A percentile compares a stretch with the other conserved stretches of the same genome.
phyloP scores from a whole-genome alignment of 1,284 basidiomycete species.

The Taiwanofungus camphoratus region DNA sequence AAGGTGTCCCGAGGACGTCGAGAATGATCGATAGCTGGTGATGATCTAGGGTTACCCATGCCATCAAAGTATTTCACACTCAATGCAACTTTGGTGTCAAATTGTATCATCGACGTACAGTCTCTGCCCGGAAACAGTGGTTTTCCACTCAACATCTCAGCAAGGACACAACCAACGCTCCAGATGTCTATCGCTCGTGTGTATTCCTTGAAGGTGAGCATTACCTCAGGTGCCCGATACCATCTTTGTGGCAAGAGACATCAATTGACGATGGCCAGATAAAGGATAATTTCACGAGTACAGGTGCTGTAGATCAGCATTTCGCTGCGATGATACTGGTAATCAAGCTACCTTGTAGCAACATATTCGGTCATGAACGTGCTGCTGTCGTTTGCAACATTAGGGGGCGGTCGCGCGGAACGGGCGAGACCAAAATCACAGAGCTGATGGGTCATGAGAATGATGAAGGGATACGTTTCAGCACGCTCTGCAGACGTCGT shows the following conservation, averaged over 20 bases:
- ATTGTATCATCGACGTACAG: too few relatives aligned
- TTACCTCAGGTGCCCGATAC: slow-evolving; percentile 94
- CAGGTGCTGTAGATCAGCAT: not conserved
- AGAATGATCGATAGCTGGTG: slow-evolving; percentile 87
- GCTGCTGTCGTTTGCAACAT: slow-evolving; percentile 74
- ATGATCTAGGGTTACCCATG: slow-evolving; percentile 80
- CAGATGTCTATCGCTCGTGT: slow-evolving; percentile 91
- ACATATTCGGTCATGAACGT: slow-evolving; percentile 97
- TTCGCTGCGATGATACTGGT: not conserved
- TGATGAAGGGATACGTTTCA: too few relatives aligned
- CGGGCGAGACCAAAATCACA: slow-evolving; percentile 93
- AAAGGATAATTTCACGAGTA: too few relatives aligned
- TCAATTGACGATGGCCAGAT: too few relatives aligned
- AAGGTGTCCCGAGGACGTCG: slow-evolving; percentile 86
- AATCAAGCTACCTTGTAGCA: slow-evolving; percentile 57
- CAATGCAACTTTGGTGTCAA: too few relatives aligned
- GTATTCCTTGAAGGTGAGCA: slow-evolving; percentile 94
- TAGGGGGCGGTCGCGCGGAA: slow-evolving; percentile 74
- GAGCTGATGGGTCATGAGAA: slow-evolving; percentile 51
- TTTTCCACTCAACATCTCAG: slow-evolving; percentile 89
- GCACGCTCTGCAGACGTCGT: too few relatives aligned
- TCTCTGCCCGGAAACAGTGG: slow-evolving; percentile 89
- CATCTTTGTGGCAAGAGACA: slow-evolving; percentile 44
- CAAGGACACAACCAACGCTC: slow-evolving; percentile 90
- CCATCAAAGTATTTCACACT: too few relatives aligned